Evolutionary conservation across 805 yeast species (phyloP), one percentile per base, ranked within the genome.

Genomic region (Tetrapisispora fleetii): DNA sequence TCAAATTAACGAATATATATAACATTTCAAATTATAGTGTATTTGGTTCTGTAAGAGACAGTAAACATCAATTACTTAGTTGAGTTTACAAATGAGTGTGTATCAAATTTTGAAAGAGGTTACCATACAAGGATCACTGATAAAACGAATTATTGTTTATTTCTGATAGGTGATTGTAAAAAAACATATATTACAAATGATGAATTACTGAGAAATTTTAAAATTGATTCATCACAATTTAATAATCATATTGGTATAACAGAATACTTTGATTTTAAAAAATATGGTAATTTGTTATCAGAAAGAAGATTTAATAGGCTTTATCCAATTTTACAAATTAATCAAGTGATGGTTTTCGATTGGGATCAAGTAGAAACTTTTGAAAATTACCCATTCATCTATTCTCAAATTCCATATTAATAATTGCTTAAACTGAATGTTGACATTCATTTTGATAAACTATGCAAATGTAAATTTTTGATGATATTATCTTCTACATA

Each of bases 71-170:
- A 43, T 39, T 59, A 38, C 67, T 62, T 62, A 62, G 67, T 62
- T 62, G 65, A 60, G 51, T 60, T 63, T 43, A 57, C 65, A 11
- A 55, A 61, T 28, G 22, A 50, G 27, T 61, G 67, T 37, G 67
- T 62, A 2, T 51, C 63, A 1, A 44, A 54, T 19, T 63, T 58
- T 48, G 67, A 63, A 50, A 52, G 62, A 41, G 41, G n/a, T 11
- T 49, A 56, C 46, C 42, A 49, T 6, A 43, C 50, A 11, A 52
- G 67, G 37, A 57, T 63, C 4, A 63, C 67, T 2, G 47, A 53
- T 16, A 52, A 60, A 7, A 61, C 65, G 1, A 46, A 49, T 9
- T 50, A 56, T 38, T 58, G 63, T 33, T 36, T 61, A n/a, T 55
- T 62, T 35, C 49, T 60, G 5, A 59, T 63, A 18, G 65, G 63